These are phyloP conservation scores for Vitellaria paradoxa DNA, from an alignment of 179 eudicot genomes.

Conservation along the genomic window DNA sequence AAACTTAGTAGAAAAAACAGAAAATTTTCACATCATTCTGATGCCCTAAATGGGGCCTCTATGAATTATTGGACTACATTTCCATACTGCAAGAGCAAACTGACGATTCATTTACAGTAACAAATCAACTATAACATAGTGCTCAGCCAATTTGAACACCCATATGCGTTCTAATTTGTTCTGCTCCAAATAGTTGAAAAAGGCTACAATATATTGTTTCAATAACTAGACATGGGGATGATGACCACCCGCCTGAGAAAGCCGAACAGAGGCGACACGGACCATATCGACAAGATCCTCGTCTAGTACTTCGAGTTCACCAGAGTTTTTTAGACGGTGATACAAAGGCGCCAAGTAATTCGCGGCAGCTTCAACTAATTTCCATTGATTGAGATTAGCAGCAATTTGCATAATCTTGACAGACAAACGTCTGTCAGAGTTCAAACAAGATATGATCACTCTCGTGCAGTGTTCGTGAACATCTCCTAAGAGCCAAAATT, in stretches of 20 bases:
- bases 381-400: constrained; percentile 61
- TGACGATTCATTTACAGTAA: too few relatives aligned
- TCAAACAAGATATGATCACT: constrained; percentile 48
- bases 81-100: too few relatives aligned
- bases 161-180: neutral
- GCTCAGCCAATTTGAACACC: neutral
- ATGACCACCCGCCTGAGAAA: constrained; percentile 32
- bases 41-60: too few relatives aligned
- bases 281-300: constrained; percentile 62
- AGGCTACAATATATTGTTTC: neutral
- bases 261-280: constrained; percentile 69
- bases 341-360: constrained; percentile 54
- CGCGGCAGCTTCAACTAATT: constrained; percentile 56
- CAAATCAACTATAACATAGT: neutral
- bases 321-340: constrained; percentile 46
- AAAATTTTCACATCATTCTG: too few relatives aligned
- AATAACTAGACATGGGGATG: neutral
- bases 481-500: constrained; percentile 68
- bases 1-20: too few relatives aligned
- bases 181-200: too few relatives aligned
- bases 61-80: too few relatives aligned
- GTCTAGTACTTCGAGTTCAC: constrained; percentile 62
- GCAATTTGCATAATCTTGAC: constrained; percentile 55
- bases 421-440: constrained; percentile 46
- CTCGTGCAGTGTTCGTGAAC: constrained; percentile 40